Conservation (phyloP, 2,329 filamentous ascomycete species). For the Pseudogymnoascus sp. region DNA sequence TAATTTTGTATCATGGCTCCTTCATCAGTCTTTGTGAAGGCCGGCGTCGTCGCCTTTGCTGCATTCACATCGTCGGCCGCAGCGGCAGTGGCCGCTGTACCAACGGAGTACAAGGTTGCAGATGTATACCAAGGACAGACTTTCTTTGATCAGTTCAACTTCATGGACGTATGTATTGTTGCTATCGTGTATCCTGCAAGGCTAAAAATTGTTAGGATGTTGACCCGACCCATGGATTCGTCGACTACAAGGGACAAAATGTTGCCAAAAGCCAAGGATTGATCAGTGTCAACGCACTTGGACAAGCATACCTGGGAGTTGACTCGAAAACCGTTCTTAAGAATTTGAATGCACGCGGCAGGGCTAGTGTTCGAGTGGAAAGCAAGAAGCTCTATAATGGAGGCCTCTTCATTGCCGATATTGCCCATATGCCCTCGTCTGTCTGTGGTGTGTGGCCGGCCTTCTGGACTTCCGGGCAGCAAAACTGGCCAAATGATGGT, state of each 20-base stretch:
- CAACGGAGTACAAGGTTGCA: slow-evolving; percentile 16
- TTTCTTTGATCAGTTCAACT: slow-evolving; percentile 42
- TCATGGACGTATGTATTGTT: slow-evolving; percentile 36
- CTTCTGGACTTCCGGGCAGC: slow-evolving; percentile 17
- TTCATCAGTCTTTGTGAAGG: slow-evolving; percentile 15
- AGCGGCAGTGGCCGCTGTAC: slow-evolving; percentile 11
- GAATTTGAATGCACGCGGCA: slow-evolving; percentile 29
- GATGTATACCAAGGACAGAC: slow-evolving; percentile 34
- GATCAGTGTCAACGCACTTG: slow-evolving; percentile 43
- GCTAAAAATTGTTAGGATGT: slow-evolving; percentile 20
- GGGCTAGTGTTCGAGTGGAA: slow-evolving; percentile 37
- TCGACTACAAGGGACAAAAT: slow-evolving; percentile 52
- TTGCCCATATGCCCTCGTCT: slow-evolving; percentile 37
- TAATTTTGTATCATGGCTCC: slow-evolving; percentile 15
- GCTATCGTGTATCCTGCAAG: neutral
- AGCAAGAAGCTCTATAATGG: slow-evolving; percentile 37
- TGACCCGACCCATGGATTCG: slow-evolving; percentile 67
- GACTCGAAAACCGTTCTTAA: slow-evolving; percentile 33
- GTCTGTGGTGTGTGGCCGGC: slow-evolving; percentile 19
- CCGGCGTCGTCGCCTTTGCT: slow-evolving; percentile 19
- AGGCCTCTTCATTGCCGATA: slow-evolving; percentile 39
- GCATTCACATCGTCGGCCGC: slow-evolving; percentile 12
- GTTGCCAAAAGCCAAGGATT: slow-evolving; percentile 51
- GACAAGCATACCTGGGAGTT: slow-evolving; percentile 39
- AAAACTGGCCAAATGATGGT: slow-evolving; percentile 26